Percentiles rank a stretch among this genome's conserved stretches.
These are phyloP conservation scores for Pseudocercospora fuligena DNA, from an alignment of 2,329 filamentous ascomycete genomes.

Conservation along the genomic window DNA sequence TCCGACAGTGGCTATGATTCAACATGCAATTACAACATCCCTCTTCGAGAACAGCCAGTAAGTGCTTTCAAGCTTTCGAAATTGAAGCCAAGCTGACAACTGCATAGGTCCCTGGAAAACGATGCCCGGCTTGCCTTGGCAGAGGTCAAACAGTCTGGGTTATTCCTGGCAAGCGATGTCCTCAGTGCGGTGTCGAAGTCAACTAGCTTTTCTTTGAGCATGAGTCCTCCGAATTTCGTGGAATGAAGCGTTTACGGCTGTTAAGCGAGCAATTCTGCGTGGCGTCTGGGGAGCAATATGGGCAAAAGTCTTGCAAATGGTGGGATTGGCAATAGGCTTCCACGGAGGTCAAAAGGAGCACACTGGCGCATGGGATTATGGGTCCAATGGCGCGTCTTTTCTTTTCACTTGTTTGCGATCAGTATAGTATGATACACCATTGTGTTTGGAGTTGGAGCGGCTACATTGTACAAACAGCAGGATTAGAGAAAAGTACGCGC, in stretches of 20 bases:
- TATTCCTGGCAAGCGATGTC: constrained; percentile 43
- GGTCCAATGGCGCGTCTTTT: neutral
- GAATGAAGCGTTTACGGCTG: neutral
- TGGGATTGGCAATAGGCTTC: neutral
- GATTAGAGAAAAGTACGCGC: neutral
- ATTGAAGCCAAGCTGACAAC: constrained; percentile 13
- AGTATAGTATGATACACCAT: neutral
- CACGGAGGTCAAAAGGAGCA: neutral
- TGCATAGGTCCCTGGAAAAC: constrained; percentile 39
- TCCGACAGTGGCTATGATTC: neutral
- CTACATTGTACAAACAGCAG: neutral
- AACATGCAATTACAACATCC: neutral
- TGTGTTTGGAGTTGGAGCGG: neutral
- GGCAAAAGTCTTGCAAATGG: neutral
- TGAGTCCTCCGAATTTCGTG: neutral
- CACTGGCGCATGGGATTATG: neutral
- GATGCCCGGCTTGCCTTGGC: constrained; percentile 38
- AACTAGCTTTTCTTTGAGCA: neutral
- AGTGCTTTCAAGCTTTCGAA: neutral
- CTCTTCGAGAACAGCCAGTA: constrained; percentile 7
- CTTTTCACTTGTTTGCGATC: neutral
- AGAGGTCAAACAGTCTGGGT: constrained; percentile 42
- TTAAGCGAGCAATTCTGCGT: constrained; percentile 1
- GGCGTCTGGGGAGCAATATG: neutral
- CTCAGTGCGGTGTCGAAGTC: constrained; percentile 41